Conservation (phyloP, 768 basidiomycete species). For the Paxillus involutus region DNA sequence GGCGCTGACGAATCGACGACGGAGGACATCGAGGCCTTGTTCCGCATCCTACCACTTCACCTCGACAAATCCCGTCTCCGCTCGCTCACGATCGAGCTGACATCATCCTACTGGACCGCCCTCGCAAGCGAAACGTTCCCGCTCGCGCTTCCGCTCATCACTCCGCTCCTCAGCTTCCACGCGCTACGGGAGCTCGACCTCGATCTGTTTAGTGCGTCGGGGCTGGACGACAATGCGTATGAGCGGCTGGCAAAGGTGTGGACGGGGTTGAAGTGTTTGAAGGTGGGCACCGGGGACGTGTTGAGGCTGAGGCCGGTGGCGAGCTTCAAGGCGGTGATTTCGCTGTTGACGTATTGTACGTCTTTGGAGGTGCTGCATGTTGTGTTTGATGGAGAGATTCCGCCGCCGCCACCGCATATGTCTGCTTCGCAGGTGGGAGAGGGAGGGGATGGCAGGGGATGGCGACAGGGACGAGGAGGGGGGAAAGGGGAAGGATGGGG, state of each 20-base stretch:
- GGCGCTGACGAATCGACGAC: constrained; percentile 26
- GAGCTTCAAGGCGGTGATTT: constrained; percentile 16
- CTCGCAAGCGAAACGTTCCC: constrained; percentile 22
- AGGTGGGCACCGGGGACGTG: constrained; percentile 19
- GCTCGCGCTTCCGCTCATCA: constrained; percentile 14
- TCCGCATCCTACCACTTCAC: constrained; percentile 8
- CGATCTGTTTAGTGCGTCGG: constrained; percentile 16
- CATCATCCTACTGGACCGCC: constrained; percentile 28
- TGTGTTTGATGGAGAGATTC: constrained; percentile 20
- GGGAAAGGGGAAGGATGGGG: constrained; percentile 11
- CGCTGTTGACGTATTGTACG: constrained; percentile 20
- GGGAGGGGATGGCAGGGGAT: not conserved
- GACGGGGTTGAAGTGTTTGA: constrained; percentile 13
- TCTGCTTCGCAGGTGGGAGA: not conserved
- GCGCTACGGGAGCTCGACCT: constrained; percentile 19
- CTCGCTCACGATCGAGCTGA: constrained; percentile 20
- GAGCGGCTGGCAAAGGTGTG: constrained; percentile 10
- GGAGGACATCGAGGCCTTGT: constrained; percentile 13
- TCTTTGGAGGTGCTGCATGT: constrained; percentile 18
- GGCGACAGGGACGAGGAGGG: not conserved
- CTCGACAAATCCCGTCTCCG: constrained; percentile 11
- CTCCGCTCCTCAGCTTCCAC: constrained; percentile 14
- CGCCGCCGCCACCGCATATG: not conserved
- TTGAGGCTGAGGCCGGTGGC: constrained; percentile 16
- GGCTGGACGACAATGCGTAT: constrained; percentile 20